These are phyloP conservation scores for Athelia sp. DNA, from an alignment of 1,284 basidiomycete genomes.

Conservation along the genomic window DNA sequence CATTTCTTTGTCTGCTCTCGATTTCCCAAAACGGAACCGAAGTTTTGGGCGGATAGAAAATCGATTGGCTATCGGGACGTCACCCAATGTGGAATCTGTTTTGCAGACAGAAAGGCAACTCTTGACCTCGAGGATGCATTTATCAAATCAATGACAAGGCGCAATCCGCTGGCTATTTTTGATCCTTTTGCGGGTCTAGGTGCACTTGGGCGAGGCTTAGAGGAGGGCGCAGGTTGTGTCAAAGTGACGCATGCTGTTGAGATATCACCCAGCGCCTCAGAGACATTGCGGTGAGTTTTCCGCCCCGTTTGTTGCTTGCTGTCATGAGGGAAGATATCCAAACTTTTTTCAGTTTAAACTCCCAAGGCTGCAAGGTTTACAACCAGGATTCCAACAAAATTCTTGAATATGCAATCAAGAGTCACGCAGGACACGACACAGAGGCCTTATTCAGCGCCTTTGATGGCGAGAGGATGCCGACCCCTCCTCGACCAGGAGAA, in stretches of 20 bases:
- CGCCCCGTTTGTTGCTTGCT: no score
- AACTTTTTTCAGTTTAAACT: constrained; percentile 34
- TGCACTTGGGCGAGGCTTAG: constrained; percentile 56
- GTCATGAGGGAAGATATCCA: constrained; percentile 4
- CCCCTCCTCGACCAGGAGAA: constrained; percentile 44
- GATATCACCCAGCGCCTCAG: constrained; percentile 64
- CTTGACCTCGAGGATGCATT: neutral
- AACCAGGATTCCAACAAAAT: constrained; percentile 62
- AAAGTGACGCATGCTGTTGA: constrained; percentile 63
- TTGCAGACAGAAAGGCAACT: neutral
- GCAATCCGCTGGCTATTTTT: constrained; percentile 33
- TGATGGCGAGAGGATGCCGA: constrained; percentile 30
- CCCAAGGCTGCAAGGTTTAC: constrained; percentile 37
- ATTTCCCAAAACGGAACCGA: neutral
- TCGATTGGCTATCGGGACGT: neutral
- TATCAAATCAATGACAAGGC: neutral
- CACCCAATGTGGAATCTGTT: neutral
- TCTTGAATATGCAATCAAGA: constrained; percentile 49
- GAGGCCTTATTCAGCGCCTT: constrained; percentile 32
- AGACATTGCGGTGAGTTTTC: constrained; percentile 47
- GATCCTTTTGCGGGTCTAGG: constrained; percentile 67
- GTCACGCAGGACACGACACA: constrained; percentile 29
- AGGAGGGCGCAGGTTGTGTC: constrained; percentile 39
- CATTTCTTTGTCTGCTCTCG: neutral
- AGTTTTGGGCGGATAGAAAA: neutral